A percentile compares a stretch with the other conserved stretches of the same genome.
phyloP scores from a whole-genome alignment of 345 rosid species.

The Boechera divaricarpa region DNA sequence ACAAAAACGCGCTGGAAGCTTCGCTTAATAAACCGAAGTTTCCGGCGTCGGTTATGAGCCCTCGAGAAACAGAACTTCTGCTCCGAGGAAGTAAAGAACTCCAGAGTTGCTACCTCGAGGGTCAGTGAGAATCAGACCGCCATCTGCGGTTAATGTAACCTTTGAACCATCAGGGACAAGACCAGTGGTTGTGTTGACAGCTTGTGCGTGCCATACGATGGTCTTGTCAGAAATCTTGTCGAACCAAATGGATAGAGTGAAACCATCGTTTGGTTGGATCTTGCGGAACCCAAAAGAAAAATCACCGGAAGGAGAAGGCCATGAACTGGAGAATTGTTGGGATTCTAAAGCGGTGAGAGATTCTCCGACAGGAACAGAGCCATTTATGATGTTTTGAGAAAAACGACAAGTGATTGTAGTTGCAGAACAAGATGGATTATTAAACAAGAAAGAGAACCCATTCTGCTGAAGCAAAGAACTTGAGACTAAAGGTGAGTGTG shows the following conservation, averaged over 20 bases:
- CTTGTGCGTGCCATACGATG: constrained; percentile 37
- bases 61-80: too few relatives aligned
- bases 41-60: too few relatives aligned
- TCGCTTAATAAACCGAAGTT: too few relatives aligned
- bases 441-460: neutral
- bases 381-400: constrained; percentile 29
- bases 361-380: constrained; percentile 24
- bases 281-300: constrained; percentile 45
- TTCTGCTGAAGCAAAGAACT: neutral
- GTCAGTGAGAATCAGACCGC: constrained; percentile 50
- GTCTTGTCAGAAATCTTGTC: constrained; percentile 39
- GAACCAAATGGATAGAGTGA: neutral
- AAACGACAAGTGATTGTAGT: constrained; percentile 5
- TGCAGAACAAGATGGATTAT: constrained; percentile 8
- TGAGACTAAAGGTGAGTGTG: neutral
- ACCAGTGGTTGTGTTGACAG: neutral
- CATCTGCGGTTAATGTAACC: constrained; percentile 46
- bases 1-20: too few relatives aligned
- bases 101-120: constrained; percentile 45
- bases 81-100: neutral
- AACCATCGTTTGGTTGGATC: constrained; percentile 17
- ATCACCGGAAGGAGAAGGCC: constrained; percentile 37
- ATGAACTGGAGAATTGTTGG: constrained; percentile 23
- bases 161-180: constrained; percentile 49
- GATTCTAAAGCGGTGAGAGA: constrained; percentile 22